Percentiles rank a stretch among this genome's conserved stretches.
Conservation (phyloP, 2,329 filamentous ascomycete genomes). For the Trichoderma simmonsii region DNA sequence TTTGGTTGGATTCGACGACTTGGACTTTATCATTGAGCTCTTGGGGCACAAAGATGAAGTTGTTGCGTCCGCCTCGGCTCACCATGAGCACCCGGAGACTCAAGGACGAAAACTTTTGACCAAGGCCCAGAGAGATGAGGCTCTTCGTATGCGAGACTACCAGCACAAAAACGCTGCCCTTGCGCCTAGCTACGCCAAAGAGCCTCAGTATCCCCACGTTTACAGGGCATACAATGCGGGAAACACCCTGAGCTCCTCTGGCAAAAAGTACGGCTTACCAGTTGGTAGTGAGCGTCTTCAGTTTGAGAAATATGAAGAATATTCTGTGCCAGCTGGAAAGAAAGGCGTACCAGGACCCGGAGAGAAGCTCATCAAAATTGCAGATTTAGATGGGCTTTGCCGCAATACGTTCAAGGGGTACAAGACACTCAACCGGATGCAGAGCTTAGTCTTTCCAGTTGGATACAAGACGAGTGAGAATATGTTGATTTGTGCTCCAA, state of each 20-base stretch:
- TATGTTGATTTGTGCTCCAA: constrained; percentile 97
- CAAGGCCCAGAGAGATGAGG: constrained; percentile 73
- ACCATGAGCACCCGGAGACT: constrained; percentile 32
- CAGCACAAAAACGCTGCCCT: constrained; percentile 78
- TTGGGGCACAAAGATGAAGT: constrained; percentile 73
- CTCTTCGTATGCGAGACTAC: constrained; percentile 70
- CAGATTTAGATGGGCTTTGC: constrained; percentile 84
- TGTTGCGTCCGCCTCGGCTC: constrained; percentile 43
- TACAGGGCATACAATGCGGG: constrained; percentile 81
- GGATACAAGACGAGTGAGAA: constrained; percentile 96
- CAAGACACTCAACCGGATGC: constrained; percentile 93
- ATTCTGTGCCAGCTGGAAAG: constrained; percentile 76
- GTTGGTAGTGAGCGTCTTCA: constrained; percentile 69
- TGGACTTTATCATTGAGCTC: constrained; percentile 91
- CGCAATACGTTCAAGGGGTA: constrained; percentile 91
- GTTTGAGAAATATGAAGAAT: constrained; percentile 80
- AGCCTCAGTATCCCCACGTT: constrained; percentile 85
- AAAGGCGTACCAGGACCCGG: constrained; percentile 70
- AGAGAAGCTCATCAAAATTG: constrained; percentile 73
- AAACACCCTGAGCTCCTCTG: constrained; percentile 76
- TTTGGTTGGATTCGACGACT: constrained; percentile 85
- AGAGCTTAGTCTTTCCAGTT: constrained; percentile 91
- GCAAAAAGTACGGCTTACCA: constrained; percentile 80
- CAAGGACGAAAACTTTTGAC: constrained; percentile 59
- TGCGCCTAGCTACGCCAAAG: constrained; percentile 66